A percentile compares a stretch with the other conserved stretches of the same genome.
phyloP scores from a whole-genome alignment of 495 filamentous ascomycete genomes.

The Terfezia claveryi region DNA sequence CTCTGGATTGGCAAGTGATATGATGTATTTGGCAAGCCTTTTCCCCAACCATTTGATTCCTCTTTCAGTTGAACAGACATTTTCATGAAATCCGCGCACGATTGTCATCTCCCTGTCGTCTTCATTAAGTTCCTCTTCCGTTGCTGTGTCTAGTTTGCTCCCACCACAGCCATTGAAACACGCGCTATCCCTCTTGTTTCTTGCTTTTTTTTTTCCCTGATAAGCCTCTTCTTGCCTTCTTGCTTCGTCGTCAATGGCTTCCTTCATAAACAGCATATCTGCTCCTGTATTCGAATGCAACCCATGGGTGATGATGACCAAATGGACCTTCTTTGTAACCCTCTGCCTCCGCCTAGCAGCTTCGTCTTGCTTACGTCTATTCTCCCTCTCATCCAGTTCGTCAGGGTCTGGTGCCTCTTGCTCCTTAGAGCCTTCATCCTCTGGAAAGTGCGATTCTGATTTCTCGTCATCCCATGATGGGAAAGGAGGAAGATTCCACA shows the following conservation, averaged over 20 bases:
- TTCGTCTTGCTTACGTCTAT: slow-evolving; percentile 17
- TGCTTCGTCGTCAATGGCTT: slow-evolving; percentile 73
- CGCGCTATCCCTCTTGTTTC: neutral
- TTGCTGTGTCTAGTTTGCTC: slow-evolving; percentile 12
- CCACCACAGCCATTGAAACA: neutral
- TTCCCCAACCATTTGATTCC: slow-evolving; percentile 96
- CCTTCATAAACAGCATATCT: slow-evolving; percentile 93
- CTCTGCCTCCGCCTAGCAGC: slow-evolving; percentile 8
- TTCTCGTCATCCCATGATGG: slow-evolving; percentile 29
- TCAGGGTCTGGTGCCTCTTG: slow-evolving; percentile 16
- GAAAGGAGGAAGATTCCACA: slow-evolving; percentile 79
- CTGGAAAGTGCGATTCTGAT: neutral
- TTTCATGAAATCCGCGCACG: slow-evolving; percentile 76
- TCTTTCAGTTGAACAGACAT: slow-evolving; percentile 71
- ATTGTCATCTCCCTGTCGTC: slow-evolving; percentile 73
- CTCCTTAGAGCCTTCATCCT: slow-evolving; percentile 5
- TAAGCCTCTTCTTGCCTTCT: slow-evolving; percentile 43
- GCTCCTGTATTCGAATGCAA: slow-evolving; percentile 91
- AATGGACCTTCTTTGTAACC: slow-evolving; percentile 48
- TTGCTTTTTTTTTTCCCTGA: slow-evolving; percentile 23
- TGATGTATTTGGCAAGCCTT: slow-evolving; percentile 71
- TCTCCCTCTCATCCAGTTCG: slow-evolving; percentile 17
- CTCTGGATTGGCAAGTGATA: slow-evolving; percentile 77
- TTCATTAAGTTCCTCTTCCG: slow-evolving; percentile 26
- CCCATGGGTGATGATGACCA: slow-evolving; percentile 85